Conservation (phyloP, 176 grass and related monocot genomes). For the Elaeis guineensis region DNA sequence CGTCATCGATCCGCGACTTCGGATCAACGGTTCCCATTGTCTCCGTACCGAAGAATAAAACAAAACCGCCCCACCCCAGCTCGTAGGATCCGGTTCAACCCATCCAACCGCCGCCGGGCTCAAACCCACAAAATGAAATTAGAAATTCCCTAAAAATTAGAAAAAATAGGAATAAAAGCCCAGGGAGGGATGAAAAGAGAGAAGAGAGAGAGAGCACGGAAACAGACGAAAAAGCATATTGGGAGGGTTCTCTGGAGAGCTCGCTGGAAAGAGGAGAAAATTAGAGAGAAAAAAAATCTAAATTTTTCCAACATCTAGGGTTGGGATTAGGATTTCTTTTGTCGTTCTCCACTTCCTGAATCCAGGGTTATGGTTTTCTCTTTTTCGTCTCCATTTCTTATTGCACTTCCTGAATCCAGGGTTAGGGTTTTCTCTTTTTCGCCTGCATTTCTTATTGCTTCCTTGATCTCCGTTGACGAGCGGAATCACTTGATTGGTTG, state of each 20-base stretch:
- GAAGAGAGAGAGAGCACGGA: not conserved
- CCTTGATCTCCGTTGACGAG: too few relatives aligned
- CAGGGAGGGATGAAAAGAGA: not conserved
- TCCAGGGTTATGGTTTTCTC: too few relatives aligned
- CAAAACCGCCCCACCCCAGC: not conserved
- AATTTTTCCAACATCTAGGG: too few relatives aligned
- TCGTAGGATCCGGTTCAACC: slow-evolving; percentile 19
- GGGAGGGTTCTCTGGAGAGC: not conserved
- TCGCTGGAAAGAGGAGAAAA: not conserved
- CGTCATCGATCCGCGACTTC: slow-evolving; percentile 41
- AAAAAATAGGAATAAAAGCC: slow-evolving; percentile 1
- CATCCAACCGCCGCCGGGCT: not conserved
- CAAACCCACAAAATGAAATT: slow-evolving; percentile 5
- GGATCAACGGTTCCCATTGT: slow-evolving; percentile 21
- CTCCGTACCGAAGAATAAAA: not conserved
- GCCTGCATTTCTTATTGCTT: too few relatives aligned
- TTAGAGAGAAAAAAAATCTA: too few relatives aligned
- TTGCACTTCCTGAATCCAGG: too few relatives aligned
- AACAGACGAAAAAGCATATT: too few relatives aligned
- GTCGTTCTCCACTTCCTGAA: too few relatives aligned
- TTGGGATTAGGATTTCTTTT: too few relatives aligned
- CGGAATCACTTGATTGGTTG: too few relatives aligned
- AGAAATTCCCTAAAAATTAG: not conserved
- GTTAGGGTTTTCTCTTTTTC: too few relatives aligned
- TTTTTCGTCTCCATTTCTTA: too few relatives aligned